Conservation (phyloP, 2,329 filamentous ascomycete genomes). For the Westerdykella sp. region DNA sequence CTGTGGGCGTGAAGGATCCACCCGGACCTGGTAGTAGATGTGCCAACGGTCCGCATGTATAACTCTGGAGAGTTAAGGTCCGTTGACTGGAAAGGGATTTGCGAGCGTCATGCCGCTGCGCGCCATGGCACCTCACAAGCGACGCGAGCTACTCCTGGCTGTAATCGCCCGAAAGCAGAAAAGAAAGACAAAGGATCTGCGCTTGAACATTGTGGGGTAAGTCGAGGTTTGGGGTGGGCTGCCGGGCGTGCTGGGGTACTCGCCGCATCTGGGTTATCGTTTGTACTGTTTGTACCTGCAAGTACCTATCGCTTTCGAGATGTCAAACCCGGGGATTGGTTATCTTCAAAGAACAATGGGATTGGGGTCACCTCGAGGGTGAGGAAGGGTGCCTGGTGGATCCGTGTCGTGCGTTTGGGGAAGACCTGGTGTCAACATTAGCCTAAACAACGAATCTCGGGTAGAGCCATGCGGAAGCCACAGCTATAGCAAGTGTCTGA, state of each 20-base stretch:
- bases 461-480: constrained; percentile 13
- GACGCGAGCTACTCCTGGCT: constrained; percentile 13
- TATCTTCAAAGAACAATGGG: not conserved
- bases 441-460: constrained; percentile 22
- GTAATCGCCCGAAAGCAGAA: constrained; percentile 11
- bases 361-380: constrained; percentile 12
- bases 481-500: constrained; percentile 16
- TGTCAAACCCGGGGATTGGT: constrained; percentile 1
- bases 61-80: constrained; percentile 9
- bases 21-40: constrained; percentile 18
- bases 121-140: constrained; percentile 16
- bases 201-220: constrained; percentile 27
- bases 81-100: constrained; percentile 12
- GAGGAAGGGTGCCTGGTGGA: constrained; percentile 13
- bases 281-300: constrained; percentile 18
- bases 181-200: constrained; percentile 24
- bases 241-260: constrained; percentile 11
- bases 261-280: constrained; percentile 1
- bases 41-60: constrained; percentile 10
- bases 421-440: constrained; percentile 14
- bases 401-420: constrained; percentile 18
- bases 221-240: constrained; percentile 8
- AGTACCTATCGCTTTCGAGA: constrained; percentile 15
- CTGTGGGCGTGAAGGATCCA: constrained; percentile 9
- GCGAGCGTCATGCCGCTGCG: constrained; percentile 13